Evolutionary conservation across 257 asterid genomes (phyloP).

Genomic region (Solanum commersonii): DNA sequence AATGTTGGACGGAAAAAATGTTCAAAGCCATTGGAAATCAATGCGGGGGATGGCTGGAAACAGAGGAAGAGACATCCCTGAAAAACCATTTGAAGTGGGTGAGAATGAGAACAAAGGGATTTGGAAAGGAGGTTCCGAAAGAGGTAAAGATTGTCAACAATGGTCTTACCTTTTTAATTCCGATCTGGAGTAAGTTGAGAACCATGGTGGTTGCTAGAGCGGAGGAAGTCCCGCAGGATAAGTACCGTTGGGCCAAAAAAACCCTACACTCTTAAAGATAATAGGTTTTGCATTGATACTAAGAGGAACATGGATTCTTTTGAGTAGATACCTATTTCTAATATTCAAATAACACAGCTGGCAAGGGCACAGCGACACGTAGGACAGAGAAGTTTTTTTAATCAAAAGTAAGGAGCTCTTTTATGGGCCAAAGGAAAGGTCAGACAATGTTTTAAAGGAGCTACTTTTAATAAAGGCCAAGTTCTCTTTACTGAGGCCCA

Average conservation of each 20-base stretch:
- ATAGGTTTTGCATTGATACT: background rate
- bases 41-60: background rate
- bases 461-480: background rate
- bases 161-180: background rate
- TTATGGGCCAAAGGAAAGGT: background rate
- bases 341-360: background rate
- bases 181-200: background rate
- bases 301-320: background rate
- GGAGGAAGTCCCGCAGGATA: background rate
- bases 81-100: background rate
- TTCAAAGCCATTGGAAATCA: background rate
- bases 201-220: background rate
- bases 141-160: background rate
- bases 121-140: background rate
- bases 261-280: background rate
- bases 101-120: background rate
- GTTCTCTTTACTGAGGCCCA: background rate
- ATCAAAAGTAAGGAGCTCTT: background rate
- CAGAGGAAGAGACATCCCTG: background rate
- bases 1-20: background rate
- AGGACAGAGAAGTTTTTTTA: background rate
- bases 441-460: background rate
- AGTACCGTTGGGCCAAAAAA: background rate
- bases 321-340: background rate
- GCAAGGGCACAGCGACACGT: background rate